These are phyloP conservation scores for Malassezia pachydermatis DNA, from an alignment of 1,284 basidiomycete genomes.

Conservation along the genomic window DNA sequence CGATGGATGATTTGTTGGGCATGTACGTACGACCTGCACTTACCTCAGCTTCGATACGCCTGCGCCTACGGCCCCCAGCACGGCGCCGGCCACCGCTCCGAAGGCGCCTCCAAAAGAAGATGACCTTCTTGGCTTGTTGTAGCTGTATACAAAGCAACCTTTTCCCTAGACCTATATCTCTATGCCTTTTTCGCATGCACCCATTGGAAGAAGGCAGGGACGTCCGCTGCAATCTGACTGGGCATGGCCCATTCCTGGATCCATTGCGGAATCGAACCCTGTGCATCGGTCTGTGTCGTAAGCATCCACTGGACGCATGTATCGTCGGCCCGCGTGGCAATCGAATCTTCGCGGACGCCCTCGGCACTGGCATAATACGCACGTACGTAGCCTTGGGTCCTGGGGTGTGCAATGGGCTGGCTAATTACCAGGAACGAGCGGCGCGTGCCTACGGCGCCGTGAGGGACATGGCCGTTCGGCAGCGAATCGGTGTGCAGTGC, in stretches of 20 bases:
- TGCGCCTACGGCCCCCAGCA: not conserved
- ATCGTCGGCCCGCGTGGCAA: not conserved
- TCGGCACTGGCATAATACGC: slow-evolving; percentile 37
- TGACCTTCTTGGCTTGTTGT: slow-evolving; percentile 13
- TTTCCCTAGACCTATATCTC: not conserved
- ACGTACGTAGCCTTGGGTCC: slow-evolving; percentile 23
- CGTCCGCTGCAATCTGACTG: slow-evolving; percentile 34
- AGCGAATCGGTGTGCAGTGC: slow-evolving; percentile 2
- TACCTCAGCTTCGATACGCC: slow-evolving; percentile 8
- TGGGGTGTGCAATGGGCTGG: slow-evolving; percentile 16
- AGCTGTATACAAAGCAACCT: not conserved
- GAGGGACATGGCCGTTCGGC: not conserved
- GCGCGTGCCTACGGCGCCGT: slow-evolving; percentile 4
- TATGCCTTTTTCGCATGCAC: slow-evolving; percentile 1
- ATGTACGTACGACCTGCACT: slow-evolving; percentile 5
- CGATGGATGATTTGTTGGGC: slow-evolving; percentile 15
- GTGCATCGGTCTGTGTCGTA: slow-evolving; percentile 32
- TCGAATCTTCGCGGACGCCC: slow-evolving; percentile 24
- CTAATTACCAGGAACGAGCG: slow-evolving; percentile 36
- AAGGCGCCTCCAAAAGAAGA: not conserved
- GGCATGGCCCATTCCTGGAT: slow-evolving; percentile 38
- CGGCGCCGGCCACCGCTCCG: not conserved
- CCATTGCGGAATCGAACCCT: slow-evolving; percentile 31
- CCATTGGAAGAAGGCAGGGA: slow-evolving; percentile 36
- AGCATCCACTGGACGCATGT: slow-evolving; percentile 24